These are phyloP conservation scores for Pyronema domesticum DNA, from an alignment of 495 filamentous ascomycete genomes.

Conservation along the genomic window DNA sequence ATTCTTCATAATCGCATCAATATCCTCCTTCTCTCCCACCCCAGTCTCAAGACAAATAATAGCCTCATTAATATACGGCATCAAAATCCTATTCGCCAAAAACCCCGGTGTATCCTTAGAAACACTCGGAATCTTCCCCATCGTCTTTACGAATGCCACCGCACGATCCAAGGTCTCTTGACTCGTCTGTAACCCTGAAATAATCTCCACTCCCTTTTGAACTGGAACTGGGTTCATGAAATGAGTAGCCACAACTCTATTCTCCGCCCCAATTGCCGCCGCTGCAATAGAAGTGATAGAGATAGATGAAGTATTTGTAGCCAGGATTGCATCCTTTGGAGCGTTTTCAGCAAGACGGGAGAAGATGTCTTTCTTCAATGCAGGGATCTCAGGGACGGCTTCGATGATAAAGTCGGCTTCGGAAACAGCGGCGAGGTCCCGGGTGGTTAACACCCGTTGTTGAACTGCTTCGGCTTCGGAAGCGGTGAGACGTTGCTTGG, in stretches of 20 bases:
- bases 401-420: constrained; percentile 94
- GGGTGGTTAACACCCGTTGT: constrained; percentile 47
- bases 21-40: constrained; percentile 69
- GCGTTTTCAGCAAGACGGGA: constrained; percentile 63
- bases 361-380: constrained; percentile 81
- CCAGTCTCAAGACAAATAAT: constrained; percentile 92
- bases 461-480: constrained; percentile 54
- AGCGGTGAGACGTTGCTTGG: constrained; percentile 64
- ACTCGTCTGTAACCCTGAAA: constrained; percentile 81
- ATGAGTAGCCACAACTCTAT: constrained; percentile 84
- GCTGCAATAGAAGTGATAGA: constrained; percentile 91
- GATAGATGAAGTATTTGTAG: constrained; percentile 95
- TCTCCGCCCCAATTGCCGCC: constrained; percentile 56
- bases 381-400: constrained; percentile 82
- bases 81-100: constrained; percentile 87
- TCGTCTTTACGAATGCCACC: constrained; percentile 68
- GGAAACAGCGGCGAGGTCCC: constrained; percentile 60
- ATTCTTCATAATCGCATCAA: constrained; percentile 97
- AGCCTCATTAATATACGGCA: constrained; percentile 99
- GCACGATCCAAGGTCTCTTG: constrained; percentile 61
- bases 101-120: constrained; percentile 87
- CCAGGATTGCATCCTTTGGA: constrained; percentile 73
- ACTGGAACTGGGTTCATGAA: constrained; percentile 99
- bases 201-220: constrained; percentile 96
- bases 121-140: constrained; percentile 81